phyloP scores from a whole-genome alignment of 1,284 basidiomycete genomes.

The Volvariella surrecta region DNA sequence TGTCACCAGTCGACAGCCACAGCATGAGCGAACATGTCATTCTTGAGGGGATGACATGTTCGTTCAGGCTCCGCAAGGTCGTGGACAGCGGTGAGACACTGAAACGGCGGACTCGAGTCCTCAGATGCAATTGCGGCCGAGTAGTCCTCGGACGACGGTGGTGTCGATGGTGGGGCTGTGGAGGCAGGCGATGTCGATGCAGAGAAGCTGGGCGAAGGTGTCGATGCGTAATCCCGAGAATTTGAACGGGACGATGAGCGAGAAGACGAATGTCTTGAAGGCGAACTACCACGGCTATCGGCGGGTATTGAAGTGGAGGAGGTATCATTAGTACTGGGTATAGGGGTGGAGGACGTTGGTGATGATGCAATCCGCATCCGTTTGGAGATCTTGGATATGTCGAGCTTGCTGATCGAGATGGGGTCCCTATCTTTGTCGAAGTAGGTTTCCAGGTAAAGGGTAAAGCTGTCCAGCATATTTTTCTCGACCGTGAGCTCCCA shows the following conservation, averaged over 20 bases:
- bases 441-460: conserved; percentile 51
- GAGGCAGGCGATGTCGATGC: conserved; percentile 25
- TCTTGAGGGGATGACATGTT: conserved; percentile 22
- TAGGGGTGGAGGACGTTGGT: conserved; percentile 33
- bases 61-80: conserved; percentile 13
- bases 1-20: conserved; percentile 31
- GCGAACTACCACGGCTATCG: conserved; percentile 30
- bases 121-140: conserved; percentile 24
- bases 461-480: conserved; percentile 56
- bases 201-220: conserved; percentile 23
- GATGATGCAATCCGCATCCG: conserved; percentile 31
- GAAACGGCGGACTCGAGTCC: conserved; percentile 20
- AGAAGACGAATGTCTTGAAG: conserved; percentile 22
- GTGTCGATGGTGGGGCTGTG: conserved; percentile 29
- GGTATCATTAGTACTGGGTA: conserved; percentile 43
- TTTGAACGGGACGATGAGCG: conserved; percentile 21
- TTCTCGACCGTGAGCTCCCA: conserved; percentile 83
- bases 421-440: conserved; percentile 38
- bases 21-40: conserved; percentile 29
- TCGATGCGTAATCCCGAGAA: conserved; percentile 27
- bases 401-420: conserved; percentile 48
- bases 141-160: conserved; percentile 21
- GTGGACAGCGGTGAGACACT: conserved; percentile 1
- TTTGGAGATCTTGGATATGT: conserved; percentile 48
- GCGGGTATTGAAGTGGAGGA: conserved; percentile 42